Base-by-base conservation (phyloP, 2,329 filamentous ascomycete species). In the Rhytidhysteron rufulum region DNA sequence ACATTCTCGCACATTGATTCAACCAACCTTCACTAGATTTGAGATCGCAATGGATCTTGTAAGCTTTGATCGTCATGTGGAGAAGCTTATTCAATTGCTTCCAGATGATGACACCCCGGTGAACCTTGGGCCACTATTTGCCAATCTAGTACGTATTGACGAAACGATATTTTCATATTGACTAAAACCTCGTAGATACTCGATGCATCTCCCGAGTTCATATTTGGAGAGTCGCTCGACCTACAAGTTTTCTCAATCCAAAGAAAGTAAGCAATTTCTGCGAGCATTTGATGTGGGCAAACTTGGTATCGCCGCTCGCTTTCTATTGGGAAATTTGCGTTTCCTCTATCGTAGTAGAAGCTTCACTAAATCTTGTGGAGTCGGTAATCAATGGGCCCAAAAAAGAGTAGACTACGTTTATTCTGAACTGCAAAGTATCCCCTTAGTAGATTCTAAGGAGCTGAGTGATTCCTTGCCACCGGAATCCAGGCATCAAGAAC, bases 141-240 rank as follows among this genome's bases (percentile, higher is more conserved):
- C 47, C 21, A 25, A 30, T 21, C 22, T 41, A 31, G 44, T 44
- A 33, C 32, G 44, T 24, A 13, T 6, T 18, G n/a, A n/a, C n/a
- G n/a, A n/a, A n/a, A 21, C 4, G n/a, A n/a, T 38, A 16, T 6
- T 32, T 22, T 5, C n/a, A 33, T 33, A 6, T 9, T 9, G 24
- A 11, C 16, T 4, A 13, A 30, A 20, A 29, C 16, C 10, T 41
- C 4, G 4, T 34, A 49, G 46, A 49, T 47, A 21, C 60, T 71
- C 39, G 68, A 70, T 41, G 57, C 64, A 25, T 62, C 65, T 2
- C 67, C 65, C 5, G 66, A 70, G 34, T 70, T 70, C 47, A 56
- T 69, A 18, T 67, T 68, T 40, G 66, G 67, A 37, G 56, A 66
- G 37, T 60, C 37, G 10, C 41, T 50, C 21, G 37, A 37, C 37